These are phyloP conservation scores for Wilcoxina mikolae DNA, from an alignment of 495 filamentous ascomycete species.

Conservation along the genomic window DNA sequence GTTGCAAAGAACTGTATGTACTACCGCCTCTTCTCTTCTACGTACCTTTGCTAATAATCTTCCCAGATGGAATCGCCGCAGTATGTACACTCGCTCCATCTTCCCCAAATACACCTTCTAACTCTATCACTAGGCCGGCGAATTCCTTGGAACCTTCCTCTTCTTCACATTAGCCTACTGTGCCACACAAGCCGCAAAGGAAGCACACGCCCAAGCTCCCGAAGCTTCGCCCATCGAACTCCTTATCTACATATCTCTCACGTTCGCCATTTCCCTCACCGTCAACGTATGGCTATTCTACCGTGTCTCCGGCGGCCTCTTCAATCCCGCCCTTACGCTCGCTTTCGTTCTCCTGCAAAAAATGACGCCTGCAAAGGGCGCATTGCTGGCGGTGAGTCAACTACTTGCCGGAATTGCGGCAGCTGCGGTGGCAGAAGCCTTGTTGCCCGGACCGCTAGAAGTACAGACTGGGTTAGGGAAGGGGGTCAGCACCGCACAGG, in stretches of 20 bases:
- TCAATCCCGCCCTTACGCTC: constrained; percentile 62
- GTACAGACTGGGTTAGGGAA: constrained; percentile 32
- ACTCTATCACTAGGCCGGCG: background rate
- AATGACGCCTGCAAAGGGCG: constrained; percentile 37
- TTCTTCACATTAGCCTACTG: constrained; percentile 75
- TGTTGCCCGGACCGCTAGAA: constrained; percentile 29
- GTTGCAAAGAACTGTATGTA: constrained; percentile 1
- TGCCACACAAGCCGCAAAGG: constrained; percentile 58
- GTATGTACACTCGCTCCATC: background rate
- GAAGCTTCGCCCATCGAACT: constrained; percentile 7
- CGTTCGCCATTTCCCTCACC: constrained; percentile 59
- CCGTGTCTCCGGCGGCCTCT: constrained; percentile 61
- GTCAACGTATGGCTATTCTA: constrained; percentile 83
- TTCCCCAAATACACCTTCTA: background rate
- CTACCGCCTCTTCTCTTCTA: background rate
- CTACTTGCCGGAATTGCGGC: constrained; percentile 45
- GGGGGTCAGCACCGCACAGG: constrained; percentile 34
- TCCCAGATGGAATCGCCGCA: background rate
- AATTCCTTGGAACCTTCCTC: constrained; percentile 50
- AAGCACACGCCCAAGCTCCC: constrained; percentile 22
- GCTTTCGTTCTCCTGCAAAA: constrained; percentile 44
- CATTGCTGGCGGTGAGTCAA: constrained; percentile 40
- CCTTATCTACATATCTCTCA: constrained; percentile 54
- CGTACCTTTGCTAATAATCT: background rate
- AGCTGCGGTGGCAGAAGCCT: constrained; percentile 38